Base-by-base conservation (phyloP, 345 rosid genomes). In the Hibiscus mutabilis region DNA sequence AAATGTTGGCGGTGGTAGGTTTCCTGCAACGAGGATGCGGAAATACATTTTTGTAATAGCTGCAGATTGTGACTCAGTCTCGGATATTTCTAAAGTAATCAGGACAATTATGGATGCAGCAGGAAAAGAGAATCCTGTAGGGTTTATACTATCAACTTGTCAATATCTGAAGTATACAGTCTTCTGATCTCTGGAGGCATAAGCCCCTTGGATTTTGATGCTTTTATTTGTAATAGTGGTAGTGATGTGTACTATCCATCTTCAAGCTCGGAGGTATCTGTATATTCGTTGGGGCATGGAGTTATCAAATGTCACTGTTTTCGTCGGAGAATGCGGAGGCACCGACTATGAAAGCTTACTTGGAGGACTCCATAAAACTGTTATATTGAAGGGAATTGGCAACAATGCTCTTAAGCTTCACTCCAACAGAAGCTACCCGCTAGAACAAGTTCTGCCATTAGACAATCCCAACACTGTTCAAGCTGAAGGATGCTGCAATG, bases 221-320 rank as follows among this genome's bases (percentile, higher is more conserved):
- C 89, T 74, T 86, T 88, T 61, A 84, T 90, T 63, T 90, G 96
- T 78, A 90, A 84, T 62, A 88, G 93, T 68, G 96, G 96, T n/a
- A 79, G 93, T 56, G 93, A 88, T 47, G 84, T 90, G 68, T 90
- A 85, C 78, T 85, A 88, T 72, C 84, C 93, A 19, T 76, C 86
- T 62, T 64, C 78, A 56, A 85, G 75, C 75, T 68, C 83, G 6
- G 90, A 87, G 66, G 88, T 87, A 88, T 51, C 77, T 88, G 1
- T 82, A 80, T 57, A 85, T 91, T 18, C 90, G 92, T 2, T 91
- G 97, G 97, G 86, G 84, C 5, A 52, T 87, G 44, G 92, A 87
- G 68, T 67, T 89, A 64, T 75, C 83, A 22, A 87, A 80, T 40
- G 71, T 86, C 69, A 86, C 88, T 61, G 86, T 87, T 31, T 82